Evolutionary conservation across 2,329 filamentous ascomycete species (phyloP), one percentile per base, ranked within the genome.

Genomic region (Fusarium oxysporum): DNA sequence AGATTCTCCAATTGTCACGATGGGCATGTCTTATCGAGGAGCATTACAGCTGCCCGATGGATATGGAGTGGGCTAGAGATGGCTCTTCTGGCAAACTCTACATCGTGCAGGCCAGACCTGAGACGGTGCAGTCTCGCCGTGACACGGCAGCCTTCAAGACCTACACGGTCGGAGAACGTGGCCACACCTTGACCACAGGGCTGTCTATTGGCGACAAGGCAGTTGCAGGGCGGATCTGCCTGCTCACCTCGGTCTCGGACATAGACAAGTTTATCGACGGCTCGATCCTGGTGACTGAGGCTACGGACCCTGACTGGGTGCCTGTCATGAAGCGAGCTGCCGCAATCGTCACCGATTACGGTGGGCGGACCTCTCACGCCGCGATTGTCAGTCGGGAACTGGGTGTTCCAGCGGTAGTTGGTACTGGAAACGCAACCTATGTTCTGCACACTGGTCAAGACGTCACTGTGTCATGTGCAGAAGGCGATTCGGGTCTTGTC

Each of bases 301-400:
- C 77, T 16, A 83, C 81, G 2, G 81, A 83, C 43, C 81, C 81
- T 12, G 81, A 82, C 63, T 82, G 81, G 81, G 79, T 81, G 32
- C 81, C 81, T 11, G 73, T 83, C 14, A 83, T 83, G 81, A 82
- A 81, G 72, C 77, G 76, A 5, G 81, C 81, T 1, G 76, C 75
- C 4, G 81, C 80, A 28, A 81, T 83, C 41, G 72, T 83, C 70
- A 81, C 81, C 1, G 81, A 83, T 80, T 59, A 82, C 68, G 62
- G 85, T 65, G 76, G 84, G 4, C 72, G 78, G 12, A 82, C 81
- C 10, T 83, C 81, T 8, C 82, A 83, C 62, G 82, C 81, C 19
- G 81, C 82, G n/a, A 83, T 83, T 44, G 80, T 83, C 54, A 83
- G 82, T 71, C 81, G 81, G 8, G 81, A 83, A 48, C 73, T 83